Base-by-base conservation (phyloP, 1,284 basidiomycete species). In the Pseudomicrostroma phylloplanum region DNA sequence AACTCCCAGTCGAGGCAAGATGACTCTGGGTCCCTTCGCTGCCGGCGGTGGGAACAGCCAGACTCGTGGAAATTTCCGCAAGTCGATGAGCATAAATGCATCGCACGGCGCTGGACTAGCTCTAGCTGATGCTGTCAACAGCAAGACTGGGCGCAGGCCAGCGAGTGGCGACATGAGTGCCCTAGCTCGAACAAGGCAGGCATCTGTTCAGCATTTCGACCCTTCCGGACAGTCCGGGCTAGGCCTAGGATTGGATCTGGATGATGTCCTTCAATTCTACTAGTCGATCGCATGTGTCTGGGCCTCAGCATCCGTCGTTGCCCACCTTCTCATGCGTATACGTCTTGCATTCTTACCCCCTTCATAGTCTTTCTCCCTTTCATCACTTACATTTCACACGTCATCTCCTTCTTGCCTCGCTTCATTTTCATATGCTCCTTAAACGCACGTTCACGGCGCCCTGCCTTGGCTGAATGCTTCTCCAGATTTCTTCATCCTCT, bases 1-100 rank as follows among this genome's bases (percentile, higher is more conserved):
- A 19, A 54, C 51, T 17, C 51, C 51, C 51, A 54, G 25, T 26
- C 51, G 51, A 19, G 25, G 51, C 51, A 21, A 25, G 21, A 54
- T 23, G 13, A 25, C 21, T 15, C 21, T 54, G 21, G 51, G 13
- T 6, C 51, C 25, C 17, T 25, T 54, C 51, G 13, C 2, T 25
- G 17, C 51, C 13, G n/a, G 21, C 21, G 25, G 19, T 25, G 21
- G n/a, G 21, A 54, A 54, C 6, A 7, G 7, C 13, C 19, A 26
- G 12, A n/a, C 21, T 48, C 17, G 51, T 19, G 13, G 51, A 6
- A 25, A 26, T 13, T 21, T 15, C 51, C 51, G 51, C 51, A 48
- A 48, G 23, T n/a, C 46, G 12, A 48, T n/a, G 46, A 48, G 46
- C 30, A 36, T 36, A 3, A 36, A 36, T 9, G 30, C 4, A 36